Conservation (phyloP, 345 rosid species). For the Gossypioides kirkii region DNA sequence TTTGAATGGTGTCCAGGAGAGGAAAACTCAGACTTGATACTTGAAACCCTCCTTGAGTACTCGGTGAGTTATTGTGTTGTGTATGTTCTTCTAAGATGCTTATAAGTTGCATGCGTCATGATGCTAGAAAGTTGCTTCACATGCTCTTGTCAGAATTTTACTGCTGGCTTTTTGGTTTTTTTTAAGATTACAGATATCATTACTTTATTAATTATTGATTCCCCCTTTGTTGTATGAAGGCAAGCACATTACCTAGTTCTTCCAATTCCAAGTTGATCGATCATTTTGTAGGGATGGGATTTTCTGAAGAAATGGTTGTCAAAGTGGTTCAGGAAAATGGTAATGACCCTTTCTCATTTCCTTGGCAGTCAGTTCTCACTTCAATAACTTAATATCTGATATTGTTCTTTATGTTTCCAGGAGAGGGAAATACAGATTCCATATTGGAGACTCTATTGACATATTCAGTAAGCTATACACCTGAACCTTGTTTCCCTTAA, state of each 20-base stretch:
- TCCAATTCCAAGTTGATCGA: slow-evolving; percentile 41
- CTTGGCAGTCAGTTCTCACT: background rate
- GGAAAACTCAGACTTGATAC: slow-evolving; percentile 39
- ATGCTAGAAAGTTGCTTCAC: background rate
- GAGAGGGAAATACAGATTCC: slow-evolving; percentile 46
- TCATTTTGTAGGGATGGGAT: slow-evolving; percentile 54
- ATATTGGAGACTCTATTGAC: slow-evolving; percentile 38
- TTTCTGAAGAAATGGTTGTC: slow-evolving; percentile 36
- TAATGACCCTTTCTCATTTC: slow-evolving; percentile 15
- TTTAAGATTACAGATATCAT: background rate
- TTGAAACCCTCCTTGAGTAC: slow-evolving; percentile 47
- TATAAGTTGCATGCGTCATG: background rate
- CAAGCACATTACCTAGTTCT: slow-evolving; percentile 30
- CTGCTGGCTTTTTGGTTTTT: background rate
- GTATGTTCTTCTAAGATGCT: slow-evolving; percentile 8
- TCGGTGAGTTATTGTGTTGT: slow-evolving; percentile 32
- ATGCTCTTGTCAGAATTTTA: background rate
- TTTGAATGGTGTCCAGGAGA: slow-evolving; percentile 38
- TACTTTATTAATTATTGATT: slow-evolving; percentile 8
- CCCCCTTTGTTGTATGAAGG: slow-evolving; percentile 19
- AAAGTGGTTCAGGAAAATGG: slow-evolving; percentile 50
- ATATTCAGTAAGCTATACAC: background rate
- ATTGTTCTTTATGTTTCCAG: slow-evolving; percentile 25
- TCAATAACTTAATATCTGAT: background rate
- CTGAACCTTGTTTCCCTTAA: background rate